A percentile compares a stretch with the other conserved stretches of the same genome.
phyloP scores from a whole-genome alignment of 257 asterid species.

The Ophiorrhiza pumila region DNA sequence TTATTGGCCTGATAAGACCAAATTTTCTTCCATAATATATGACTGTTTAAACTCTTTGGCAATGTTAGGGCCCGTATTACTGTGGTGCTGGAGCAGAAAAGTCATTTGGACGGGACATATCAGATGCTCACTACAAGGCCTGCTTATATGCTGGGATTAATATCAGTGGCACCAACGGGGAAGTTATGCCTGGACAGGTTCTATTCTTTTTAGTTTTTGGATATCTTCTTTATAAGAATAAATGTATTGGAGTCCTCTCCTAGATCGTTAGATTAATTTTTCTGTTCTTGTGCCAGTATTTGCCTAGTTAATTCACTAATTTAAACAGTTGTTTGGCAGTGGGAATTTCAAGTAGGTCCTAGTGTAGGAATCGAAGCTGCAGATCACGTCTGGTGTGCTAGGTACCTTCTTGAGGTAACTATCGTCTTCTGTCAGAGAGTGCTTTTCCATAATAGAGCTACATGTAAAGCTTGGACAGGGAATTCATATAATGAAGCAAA shows the following conservation, averaged over 20 bases:
- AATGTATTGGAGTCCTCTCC: neutral
- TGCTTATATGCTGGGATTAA: conserved; percentile 97
- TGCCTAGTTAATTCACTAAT: conserved; percentile 5
- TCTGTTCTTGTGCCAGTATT: neutral
- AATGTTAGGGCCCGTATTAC: conserved; percentile 85
- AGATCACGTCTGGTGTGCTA: conserved; percentile 94
- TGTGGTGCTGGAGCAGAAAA: conserved; percentile 95
- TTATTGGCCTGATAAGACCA: neutral
- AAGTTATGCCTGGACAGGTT: conserved; percentile 99
- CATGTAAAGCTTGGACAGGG: neutral
- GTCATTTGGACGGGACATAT: conserved; percentile 94
- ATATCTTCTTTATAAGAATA: neutral
- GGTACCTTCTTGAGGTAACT: conserved; percentile 92
- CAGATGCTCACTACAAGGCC: conserved; percentile 97
- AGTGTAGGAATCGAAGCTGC: conserved; percentile 96
- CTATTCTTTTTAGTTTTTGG: conserved; percentile 15
- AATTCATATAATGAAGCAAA: neutral
- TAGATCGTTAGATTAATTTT: neutral
- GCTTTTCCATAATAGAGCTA: neutral
- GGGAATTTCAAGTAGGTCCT: conserved; percentile 99
- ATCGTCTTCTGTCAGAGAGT: neutral
- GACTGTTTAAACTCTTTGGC: conserved; percentile 18
- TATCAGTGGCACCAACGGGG: conserved; percentile 95
- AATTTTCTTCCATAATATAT: neutral
- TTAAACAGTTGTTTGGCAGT: conserved; percentile 43